Evolutionary conservation across 2,329 filamentous ascomycete genomes (phyloP), one percentile per base, ranked within the genome.

Genomic region (Ascochyta fabae): DNA sequence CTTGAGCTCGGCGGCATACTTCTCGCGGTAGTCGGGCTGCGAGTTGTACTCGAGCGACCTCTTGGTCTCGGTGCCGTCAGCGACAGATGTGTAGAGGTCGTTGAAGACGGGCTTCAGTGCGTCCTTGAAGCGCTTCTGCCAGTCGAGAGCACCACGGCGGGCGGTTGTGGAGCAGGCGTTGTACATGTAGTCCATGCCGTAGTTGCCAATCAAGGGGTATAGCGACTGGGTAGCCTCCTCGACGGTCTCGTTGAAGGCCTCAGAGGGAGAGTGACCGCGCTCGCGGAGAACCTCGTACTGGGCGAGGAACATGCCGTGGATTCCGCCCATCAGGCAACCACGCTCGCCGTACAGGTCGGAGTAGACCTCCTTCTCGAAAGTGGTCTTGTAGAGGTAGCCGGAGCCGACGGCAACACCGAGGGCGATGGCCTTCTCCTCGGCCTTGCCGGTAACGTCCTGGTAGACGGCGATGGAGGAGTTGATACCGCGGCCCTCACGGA

Each of bases 111-210:
- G 95, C 90, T 98, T 98, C 77, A 99, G 87, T 77, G 90, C 92
- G 70, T 94, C 90, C 90, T 97, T 97, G 92, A 99, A 99, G 78
- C 86, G 86, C 80, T 89, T 88, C 78, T 89, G 94, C 95, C 95
- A 99, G 87, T 99, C 95, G 78, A 99, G 96, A 82, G 95, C 95
- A 81, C 95, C 95, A 77, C 95, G 93, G 76, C 95, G 92, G 76
- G 95, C 95, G 56, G 95, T 99, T 77, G 95, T 99, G 64, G 94
- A 98, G 90, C 95, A 99, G 69, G 95, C 95, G 79, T 94, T 93
- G 85, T 96, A 99, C 95, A 99, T 99, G 92, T 96, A 99, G 86
- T 99, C 95, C 95, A 99, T 98, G 76, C 95, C 95, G 83, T 98
- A 90, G 81, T 86, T 87, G 76, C 94, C 95, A 75, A 99, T 99